These are phyloP conservation scores for Aspergillus hancockii DNA, from an alignment of 495 filamentous ascomycete genomes.

Conservation along the genomic window DNA sequence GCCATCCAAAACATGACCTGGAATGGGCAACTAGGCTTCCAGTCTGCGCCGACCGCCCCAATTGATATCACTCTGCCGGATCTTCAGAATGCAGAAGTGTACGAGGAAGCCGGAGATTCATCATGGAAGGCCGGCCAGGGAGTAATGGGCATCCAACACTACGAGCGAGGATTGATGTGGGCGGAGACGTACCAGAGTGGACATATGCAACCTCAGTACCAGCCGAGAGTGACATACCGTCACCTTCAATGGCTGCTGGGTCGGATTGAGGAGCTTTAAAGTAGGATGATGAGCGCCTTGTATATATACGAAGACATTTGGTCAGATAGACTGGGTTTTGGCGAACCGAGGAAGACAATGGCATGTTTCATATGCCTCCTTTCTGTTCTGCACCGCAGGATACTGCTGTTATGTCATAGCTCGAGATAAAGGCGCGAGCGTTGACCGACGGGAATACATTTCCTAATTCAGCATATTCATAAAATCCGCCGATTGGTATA, in stretches of 20 bases:
- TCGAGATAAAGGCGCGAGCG: not conserved
- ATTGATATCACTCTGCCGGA: slow-evolving; percentile 42
- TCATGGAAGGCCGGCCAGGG: slow-evolving; percentile 46
- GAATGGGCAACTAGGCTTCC: slow-evolving; percentile 64
- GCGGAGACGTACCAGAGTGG: slow-evolving; percentile 60
- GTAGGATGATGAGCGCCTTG: not conserved
- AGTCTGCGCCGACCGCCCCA: slow-evolving; percentile 36
- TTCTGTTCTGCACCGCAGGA: not conserved
- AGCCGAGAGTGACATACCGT: slow-evolving; percentile 64
- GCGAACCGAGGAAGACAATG: not conserved
- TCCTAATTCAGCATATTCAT: not conserved
- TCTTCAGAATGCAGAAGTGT: slow-evolving; percentile 33
- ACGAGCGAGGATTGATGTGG: slow-evolving; percentile 73
- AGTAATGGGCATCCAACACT: slow-evolving; percentile 62
- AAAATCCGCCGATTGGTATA: not conserved
- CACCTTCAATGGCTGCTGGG: slow-evolving; percentile 71
- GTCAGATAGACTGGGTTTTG: not conserved
- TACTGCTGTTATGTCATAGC: not conserved
- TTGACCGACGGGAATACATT: not conserved
- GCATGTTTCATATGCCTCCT: not conserved
- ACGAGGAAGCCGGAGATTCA: slow-evolving; percentile 29
- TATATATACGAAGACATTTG: not conserved
- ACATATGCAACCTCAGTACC: slow-evolving; percentile 68
- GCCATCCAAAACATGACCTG: slow-evolving; percentile 71
- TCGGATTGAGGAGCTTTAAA: slow-evolving; percentile 28